These are phyloP conservation scores for Hibiscus tridactylites DNA, from an alignment of 345 rosid species.

Conservation along the genomic window DNA sequence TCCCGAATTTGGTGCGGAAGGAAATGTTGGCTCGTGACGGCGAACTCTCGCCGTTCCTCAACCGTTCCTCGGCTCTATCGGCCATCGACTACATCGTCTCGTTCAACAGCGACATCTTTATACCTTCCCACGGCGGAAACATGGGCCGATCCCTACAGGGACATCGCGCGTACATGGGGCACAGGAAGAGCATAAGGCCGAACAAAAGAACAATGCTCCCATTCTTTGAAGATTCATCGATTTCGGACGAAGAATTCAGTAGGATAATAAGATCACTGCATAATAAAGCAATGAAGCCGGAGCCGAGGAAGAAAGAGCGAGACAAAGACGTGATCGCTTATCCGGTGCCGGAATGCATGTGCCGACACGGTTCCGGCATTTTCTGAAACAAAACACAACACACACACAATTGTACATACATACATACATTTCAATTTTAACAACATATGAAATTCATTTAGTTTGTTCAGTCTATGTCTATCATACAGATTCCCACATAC, in stretches of 20 bases:
- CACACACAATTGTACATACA: too few relatives aligned
- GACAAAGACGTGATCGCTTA: conserved; percentile 56
- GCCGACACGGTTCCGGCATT: conserved; percentile 24
- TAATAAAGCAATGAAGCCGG: conserved; percentile 48
- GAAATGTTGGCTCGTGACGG: conserved; percentile 47
- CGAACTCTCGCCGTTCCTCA: conserved; percentile 48
- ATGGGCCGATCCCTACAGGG: conserved; percentile 77
- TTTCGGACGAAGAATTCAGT: conserved; percentile 44
- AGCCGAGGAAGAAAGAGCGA: conserved; percentile 40
- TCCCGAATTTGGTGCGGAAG: conserved; percentile 45
- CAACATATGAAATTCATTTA: too few relatives aligned
- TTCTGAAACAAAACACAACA: not conserved
- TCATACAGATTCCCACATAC: too few relatives aligned
- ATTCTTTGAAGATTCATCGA: conserved; percentile 41
- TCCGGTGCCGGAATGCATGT: conserved; percentile 77
- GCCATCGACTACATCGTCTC: conserved; percentile 72
- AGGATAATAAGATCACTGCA: conserved; percentile 46
- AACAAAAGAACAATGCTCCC: conserved; percentile 59
- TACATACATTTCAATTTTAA: too few relatives aligned
- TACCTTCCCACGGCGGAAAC: conserved; percentile 90
- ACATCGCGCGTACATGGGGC: conserved; percentile 67
- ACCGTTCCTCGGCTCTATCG: conserved; percentile 56
- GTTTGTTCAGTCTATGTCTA: too few relatives aligned
- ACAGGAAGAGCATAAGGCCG: conserved; percentile 53
- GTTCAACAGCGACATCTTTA: conserved; percentile 56